Evolutionary conservation across 2,329 filamentous ascomycete genomes (phyloP).

Genomic region (Fusarium sp.): DNA sequence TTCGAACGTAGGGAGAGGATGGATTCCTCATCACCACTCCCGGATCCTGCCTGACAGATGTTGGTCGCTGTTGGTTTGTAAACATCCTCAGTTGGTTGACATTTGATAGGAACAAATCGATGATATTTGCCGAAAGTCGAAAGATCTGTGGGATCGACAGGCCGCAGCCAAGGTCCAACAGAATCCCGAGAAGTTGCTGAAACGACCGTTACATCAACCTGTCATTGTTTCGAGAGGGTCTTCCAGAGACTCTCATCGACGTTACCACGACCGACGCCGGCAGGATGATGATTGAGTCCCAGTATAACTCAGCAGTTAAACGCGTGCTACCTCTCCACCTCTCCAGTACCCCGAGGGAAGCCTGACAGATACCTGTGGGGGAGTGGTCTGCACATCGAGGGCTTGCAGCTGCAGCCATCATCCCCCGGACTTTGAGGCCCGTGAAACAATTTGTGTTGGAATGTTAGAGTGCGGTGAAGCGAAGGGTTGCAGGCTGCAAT

Average conservation of each 20-base stretch:
- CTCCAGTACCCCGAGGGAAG: slow-evolving; percentile 6
- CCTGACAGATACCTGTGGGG: background rate
- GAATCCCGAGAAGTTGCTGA: slow-evolving; percentile 59
- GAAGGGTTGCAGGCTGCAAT: slow-evolving; percentile 24
- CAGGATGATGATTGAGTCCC: slow-evolving; percentile 36
- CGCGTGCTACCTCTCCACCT: background rate
- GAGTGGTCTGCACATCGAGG: background rate
- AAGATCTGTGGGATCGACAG: slow-evolving; percentile 65
- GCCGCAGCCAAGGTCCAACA: slow-evolving; percentile 59
- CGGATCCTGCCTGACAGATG: slow-evolving; percentile 67
- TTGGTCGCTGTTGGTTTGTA: slow-evolving; percentile 49
- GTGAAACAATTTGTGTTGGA: slow-evolving; percentile 24
- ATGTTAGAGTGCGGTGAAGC: slow-evolving; percentile 33
- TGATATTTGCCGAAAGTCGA: slow-evolving; percentile 68
- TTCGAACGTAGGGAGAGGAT: slow-evolving; percentile 62
- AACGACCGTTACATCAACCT: slow-evolving; percentile 66
- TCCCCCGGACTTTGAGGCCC: slow-evolving; percentile 17
- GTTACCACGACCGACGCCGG: slow-evolving; percentile 42
- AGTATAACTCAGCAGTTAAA: slow-evolving; percentile 9
- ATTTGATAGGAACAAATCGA: slow-evolving; percentile 66
- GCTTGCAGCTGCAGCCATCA: slow-evolving; percentile 7
- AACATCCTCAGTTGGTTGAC: slow-evolving; percentile 28
- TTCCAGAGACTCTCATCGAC: slow-evolving; percentile 38
- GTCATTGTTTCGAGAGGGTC: slow-evolving; percentile 55
- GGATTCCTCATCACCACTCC: slow-evolving; percentile 68